A percentile compares a stretch with the other conserved stretches of the same genome.
phyloP scores from a whole-genome alignment of 1,284 basidiomycete species.

The Ganoderma sinense region DNA sequence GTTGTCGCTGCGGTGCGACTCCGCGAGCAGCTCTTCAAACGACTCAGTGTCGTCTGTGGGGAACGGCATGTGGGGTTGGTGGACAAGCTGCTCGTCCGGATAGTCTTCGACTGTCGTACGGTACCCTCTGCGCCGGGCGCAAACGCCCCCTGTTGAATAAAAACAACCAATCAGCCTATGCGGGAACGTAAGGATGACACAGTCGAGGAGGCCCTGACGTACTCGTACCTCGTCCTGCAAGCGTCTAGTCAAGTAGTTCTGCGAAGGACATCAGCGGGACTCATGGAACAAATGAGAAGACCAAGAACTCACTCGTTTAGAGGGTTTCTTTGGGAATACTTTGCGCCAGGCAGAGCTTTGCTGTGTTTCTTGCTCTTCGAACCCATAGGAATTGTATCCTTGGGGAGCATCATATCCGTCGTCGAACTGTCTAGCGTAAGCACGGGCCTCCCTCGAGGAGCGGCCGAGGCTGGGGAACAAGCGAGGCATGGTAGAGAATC shows the following conservation, averaged over 20 bases:
- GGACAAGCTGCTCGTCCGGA: slow-evolving; percentile 24
- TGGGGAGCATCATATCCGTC: slow-evolving; percentile 35
- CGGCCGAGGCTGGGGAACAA: slow-evolving; percentile 39
- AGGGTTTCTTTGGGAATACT: slow-evolving; percentile 32
- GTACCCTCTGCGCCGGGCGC: slow-evolving; percentile 20
- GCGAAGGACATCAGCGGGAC: not conserved
- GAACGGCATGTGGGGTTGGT: slow-evolving; percentile 10
- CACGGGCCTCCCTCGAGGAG: slow-evolving; percentile 35
- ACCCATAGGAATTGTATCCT: slow-evolving; percentile 33
- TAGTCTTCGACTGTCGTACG: slow-evolving; percentile 33
- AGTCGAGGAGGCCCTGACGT: not conserved
- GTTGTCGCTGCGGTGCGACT: slow-evolving; percentile 26
- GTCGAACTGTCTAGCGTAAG: slow-evolving; percentile 29
- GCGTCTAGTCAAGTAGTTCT: slow-evolving; percentile 26
- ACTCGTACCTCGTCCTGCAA: slow-evolving; percentile 8
- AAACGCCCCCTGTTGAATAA: slow-evolving; percentile 14
- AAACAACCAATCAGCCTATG: slow-evolving; percentile 5
- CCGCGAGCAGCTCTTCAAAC: slow-evolving; percentile 33
- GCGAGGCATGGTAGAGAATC: slow-evolving; percentile 36
- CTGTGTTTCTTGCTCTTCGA: slow-evolving; percentile 33
- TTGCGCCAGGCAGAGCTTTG: slow-evolving; percentile 38
- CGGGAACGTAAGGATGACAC: slow-evolving; percentile 3
- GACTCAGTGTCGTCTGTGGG: slow-evolving; percentile 33
- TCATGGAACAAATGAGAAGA: not conserved
- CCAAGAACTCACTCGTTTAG: slow-evolving; percentile 32